These are phyloP conservation scores for Ophiocordyceps camponoti-leonardi DNA, from an alignment of 2,329 filamentous ascomycete species.

Conservation along the genomic window DNA sequence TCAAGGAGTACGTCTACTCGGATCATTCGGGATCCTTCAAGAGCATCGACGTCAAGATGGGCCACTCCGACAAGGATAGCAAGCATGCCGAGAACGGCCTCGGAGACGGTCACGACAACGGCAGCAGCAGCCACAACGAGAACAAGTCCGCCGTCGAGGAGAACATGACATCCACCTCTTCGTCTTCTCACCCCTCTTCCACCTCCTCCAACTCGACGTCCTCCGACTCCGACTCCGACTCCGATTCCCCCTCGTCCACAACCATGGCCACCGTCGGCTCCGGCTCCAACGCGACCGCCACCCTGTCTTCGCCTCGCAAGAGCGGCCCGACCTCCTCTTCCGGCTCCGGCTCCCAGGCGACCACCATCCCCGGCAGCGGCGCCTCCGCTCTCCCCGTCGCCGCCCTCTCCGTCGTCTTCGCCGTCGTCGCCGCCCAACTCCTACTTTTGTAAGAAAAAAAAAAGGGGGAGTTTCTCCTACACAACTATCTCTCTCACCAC, in stretches of 20 bases:
- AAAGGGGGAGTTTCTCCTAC: no score
- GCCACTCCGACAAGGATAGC: conserved; percentile 8
- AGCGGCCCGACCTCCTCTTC: neutral
- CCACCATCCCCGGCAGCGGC: neutral
- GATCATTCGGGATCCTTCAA: conserved; percentile 30
- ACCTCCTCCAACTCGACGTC: neutral
- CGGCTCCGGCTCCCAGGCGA: neutral
- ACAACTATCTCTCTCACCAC: no score
- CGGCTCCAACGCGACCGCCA: neutral
- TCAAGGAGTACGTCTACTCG: conserved; percentile 33
- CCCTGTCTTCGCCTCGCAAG: no score
- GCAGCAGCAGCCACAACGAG: neutral
- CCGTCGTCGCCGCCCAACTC: neutral
- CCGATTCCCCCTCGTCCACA: neutral
- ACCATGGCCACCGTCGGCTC: neutral
- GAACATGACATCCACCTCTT: conserved; percentile 1
- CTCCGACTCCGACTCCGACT: neutral
- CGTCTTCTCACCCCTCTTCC: conserved; percentile 1
- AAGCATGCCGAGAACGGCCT: neutral
- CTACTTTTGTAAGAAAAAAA: neutral
- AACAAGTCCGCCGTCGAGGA: neutral
- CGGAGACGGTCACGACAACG: neutral
- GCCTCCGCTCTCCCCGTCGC: neutral
- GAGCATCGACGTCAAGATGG: conserved; percentile 32
- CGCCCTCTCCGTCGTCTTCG: neutral